Percentiles rank a stretch among this genome's conserved stretches.
phyloP scores from a whole-genome alignment of 2,329 filamentous ascomycete species.

The Basipetospora chlamydospora region DNA sequence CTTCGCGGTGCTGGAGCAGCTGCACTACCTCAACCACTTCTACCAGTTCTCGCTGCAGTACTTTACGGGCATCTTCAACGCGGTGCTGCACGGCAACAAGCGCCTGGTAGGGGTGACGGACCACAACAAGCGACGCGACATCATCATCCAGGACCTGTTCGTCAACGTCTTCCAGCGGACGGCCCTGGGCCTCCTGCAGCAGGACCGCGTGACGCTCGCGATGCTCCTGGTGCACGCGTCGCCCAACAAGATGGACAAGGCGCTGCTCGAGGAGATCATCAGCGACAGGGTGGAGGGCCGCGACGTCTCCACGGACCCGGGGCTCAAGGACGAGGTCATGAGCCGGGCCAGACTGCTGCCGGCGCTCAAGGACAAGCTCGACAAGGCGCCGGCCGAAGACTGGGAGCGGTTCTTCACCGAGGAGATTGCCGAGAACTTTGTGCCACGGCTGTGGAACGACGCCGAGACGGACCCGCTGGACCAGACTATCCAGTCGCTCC shows the following conservation, averaged over 20 bases:
- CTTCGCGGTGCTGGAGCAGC: slow-evolving; percentile 89
- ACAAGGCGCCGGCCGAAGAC: slow-evolving; percentile 41
- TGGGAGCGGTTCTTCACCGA: slow-evolving; percentile 78
- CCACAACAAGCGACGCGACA: slow-evolving; percentile 66
- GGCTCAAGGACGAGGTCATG: slow-evolving; percentile 54
- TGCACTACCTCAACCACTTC: slow-evolving; percentile 97
- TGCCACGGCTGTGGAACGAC: slow-evolving; percentile 63
- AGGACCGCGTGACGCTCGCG: slow-evolving; percentile 83
- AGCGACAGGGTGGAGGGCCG: slow-evolving; percentile 61
- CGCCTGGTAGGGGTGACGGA: slow-evolving; percentile 56
- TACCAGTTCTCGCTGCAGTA: slow-evolving; percentile 99
- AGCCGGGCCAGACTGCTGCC: slow-evolving; percentile 52
- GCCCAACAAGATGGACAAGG: slow-evolving; percentile 92
- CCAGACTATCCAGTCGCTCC: slow-evolving; percentile 64
- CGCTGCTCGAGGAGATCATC: slow-evolving; percentile 71
- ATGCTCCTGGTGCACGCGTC: slow-evolving; percentile 91
- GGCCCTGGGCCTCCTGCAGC: slow-evolving; percentile 82
- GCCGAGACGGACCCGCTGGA: slow-evolving; percentile 47
- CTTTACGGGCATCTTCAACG: slow-evolving; percentile 94
- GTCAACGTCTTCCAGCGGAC: slow-evolving; percentile 85
- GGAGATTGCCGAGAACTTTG: slow-evolving; percentile 71
- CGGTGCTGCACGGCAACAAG: slow-evolving; percentile 70
- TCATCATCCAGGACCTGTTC: slow-evolving; percentile 85
- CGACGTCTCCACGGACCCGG: slow-evolving; percentile 59
- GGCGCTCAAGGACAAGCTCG: slow-evolving; percentile 58